phyloP scores from a whole-genome alignment of 73 alveolate species.

The Paraurostyla sp. region DNA sequence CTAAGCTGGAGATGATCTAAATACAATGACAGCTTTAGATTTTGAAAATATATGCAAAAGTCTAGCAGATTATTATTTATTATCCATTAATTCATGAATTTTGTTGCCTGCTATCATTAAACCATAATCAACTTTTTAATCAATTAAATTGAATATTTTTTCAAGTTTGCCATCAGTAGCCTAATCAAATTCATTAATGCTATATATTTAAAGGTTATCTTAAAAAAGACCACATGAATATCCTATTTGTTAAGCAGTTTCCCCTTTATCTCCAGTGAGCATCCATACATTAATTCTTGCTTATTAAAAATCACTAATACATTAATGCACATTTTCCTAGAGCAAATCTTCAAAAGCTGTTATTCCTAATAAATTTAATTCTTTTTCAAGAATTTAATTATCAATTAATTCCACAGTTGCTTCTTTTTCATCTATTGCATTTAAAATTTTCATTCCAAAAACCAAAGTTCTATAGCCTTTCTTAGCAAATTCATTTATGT shows the following conservation, averaged over 20 bases:
- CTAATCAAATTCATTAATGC: neutral
- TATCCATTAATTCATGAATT: neutral
- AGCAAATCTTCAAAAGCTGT: slow-evolving; percentile 55
- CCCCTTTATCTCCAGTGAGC: slow-evolving; percentile 67
- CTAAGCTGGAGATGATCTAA: slow-evolving; percentile 88
- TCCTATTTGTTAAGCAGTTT: slow-evolving; percentile 40
- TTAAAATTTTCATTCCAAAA: neutral
- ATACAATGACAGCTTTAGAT: neutral
- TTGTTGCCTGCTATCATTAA: slow-evolving; percentile 5
- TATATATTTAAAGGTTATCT: neutral
- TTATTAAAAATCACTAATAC: slow-evolving; percentile 27
- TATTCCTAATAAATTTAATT: slow-evolving; percentile 10
- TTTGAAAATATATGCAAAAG: neutral
- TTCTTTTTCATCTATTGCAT: neutral
- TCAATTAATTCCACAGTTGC: neutral
- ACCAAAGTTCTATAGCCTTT: slow-evolving; percentile 59
- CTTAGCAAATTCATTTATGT: neutral
- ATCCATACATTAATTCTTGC: slow-evolving; percentile 55
- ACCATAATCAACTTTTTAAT: neutral
- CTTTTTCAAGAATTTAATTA: slow-evolving; percentile 30
- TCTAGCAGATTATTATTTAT: neutral
- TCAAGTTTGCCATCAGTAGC: neutral
- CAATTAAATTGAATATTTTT: neutral
- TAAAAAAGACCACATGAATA: slow-evolving; percentile 40
- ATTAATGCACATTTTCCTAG: neutral